phyloP scores from a whole-genome alignment of 2,329 filamentous ascomycete genomes.

The Pseudogymnoascus sp. region DNA sequence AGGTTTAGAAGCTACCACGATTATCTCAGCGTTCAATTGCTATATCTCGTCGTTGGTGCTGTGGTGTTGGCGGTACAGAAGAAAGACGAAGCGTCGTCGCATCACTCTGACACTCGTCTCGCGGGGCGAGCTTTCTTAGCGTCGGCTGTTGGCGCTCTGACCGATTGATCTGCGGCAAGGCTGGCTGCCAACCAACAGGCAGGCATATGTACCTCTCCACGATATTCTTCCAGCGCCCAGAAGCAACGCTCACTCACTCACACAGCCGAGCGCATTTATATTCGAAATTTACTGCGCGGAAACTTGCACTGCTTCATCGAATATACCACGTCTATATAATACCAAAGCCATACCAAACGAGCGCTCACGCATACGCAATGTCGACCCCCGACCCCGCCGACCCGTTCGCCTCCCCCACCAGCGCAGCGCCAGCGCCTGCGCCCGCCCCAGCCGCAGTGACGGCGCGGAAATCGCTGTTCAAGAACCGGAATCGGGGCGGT shows the following conservation, averaged over 20 bases:
- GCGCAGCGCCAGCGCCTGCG: constrained; percentile 8
- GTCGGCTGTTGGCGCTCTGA: neutral
- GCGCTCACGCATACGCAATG: neutral
- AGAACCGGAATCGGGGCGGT: constrained; percentile 39
- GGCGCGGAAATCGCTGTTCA: constrained; percentile 42
- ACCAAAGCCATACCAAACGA: neutral
- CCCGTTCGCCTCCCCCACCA: neutral
- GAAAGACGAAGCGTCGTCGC: neutral
- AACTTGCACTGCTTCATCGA: neutral
- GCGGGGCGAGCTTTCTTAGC: neutral
- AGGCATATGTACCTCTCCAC: neutral
- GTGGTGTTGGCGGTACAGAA: neutral
- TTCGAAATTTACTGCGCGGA: neutral
- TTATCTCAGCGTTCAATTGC: neutral
- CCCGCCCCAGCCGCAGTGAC: constrained; percentile 11
- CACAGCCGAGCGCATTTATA: neutral
- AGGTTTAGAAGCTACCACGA: neutral
- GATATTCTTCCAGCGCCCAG: neutral
- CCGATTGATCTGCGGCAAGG: neutral
- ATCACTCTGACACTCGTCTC: neutral
- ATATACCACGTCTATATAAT: neutral
- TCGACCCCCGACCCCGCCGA: neutral
- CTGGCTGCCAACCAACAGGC: neutral
- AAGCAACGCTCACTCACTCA: neutral
- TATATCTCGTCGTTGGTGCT: neutral